Evolutionary conservation across 1,284 basidiomycete genomes (phyloP).

Genomic region (Mycena sp.): DNA sequence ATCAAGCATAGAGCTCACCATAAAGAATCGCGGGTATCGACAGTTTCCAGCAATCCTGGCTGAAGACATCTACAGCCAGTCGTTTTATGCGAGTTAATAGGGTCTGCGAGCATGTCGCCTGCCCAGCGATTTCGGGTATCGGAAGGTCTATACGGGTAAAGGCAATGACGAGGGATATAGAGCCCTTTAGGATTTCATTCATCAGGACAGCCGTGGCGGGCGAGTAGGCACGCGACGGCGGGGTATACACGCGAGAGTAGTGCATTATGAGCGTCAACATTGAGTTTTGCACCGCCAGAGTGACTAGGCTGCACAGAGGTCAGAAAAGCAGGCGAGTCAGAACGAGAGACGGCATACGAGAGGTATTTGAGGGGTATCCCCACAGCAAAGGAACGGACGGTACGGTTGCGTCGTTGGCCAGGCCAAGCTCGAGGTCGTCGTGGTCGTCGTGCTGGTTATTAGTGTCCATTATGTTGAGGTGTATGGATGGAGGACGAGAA

Average conservation of each 20-base stretch:
- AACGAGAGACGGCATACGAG: conserved; percentile 56
- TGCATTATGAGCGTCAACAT: conserved; percentile 93
- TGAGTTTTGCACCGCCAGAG: conserved; percentile 94
- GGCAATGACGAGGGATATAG: conserved; percentile 80
- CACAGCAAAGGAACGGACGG: conserved; percentile 61
- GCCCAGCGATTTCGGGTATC: conserved; percentile 34
- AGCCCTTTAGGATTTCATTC: conserved; percentile 92
- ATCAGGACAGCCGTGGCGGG: conserved; percentile 92
- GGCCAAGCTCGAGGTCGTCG: conserved; percentile 56
- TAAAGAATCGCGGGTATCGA: conserved; percentile 97
- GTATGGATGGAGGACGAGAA: conserved; percentile 21
- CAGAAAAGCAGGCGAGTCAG: conserved; percentile 1
- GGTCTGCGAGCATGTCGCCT: conserved; percentile 17
- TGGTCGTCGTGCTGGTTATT: conserved; percentile 41
- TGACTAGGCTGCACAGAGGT: conserved; percentile 72
- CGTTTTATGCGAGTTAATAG: conserved; percentile 19
- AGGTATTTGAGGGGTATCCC: conserved; percentile 82
- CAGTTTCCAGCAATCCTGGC: conserved; percentile 94
- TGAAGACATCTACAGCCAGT: conserved; percentile 64
- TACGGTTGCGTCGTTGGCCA: conserved; percentile 42
- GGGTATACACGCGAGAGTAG: conserved; percentile 88
- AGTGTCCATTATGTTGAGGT: conserved; percentile 24
- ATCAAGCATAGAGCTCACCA: too few relatives aligned
- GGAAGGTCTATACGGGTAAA: conserved; percentile 53
- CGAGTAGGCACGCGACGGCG: conserved; percentile 83